These are phyloP conservation scores for Thermothelomyces thermophilus DNA, from an alignment of 2,329 filamentous ascomycete genomes.

Conservation along the genomic window DNA sequence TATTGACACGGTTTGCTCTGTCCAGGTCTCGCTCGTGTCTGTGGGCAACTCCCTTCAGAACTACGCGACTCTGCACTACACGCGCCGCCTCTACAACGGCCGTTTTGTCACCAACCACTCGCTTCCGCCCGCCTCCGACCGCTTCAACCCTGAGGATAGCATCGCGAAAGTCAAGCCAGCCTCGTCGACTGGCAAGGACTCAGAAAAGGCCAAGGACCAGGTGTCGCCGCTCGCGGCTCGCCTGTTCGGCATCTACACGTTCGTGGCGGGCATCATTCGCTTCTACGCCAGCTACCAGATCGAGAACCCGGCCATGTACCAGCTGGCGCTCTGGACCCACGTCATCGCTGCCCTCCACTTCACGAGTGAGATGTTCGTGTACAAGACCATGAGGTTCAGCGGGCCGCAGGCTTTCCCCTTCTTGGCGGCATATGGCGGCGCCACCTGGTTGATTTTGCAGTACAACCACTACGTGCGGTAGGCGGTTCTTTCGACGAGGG, in stretches of 20 bases:
- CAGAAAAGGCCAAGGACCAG: conserved; percentile 46
- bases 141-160: conserved; percentile 46
- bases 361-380: conserved; percentile 71
- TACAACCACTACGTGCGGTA: conserved; percentile 61
- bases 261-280: conserved; percentile 68
- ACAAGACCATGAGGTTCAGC: conserved; percentile 64
- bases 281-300: conserved; percentile 82
- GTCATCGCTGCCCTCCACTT: conserved; percentile 72
- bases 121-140: conserved; percentile 35
- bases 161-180: conserved; percentile 45
- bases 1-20: not conserved
- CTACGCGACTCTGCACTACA: conserved; percentile 73
- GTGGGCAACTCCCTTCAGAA: conserved; percentile 80
- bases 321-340: conserved; percentile 77
- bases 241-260: conserved; percentile 83
- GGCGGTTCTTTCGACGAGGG: conserved; percentile 2
- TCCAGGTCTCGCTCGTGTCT: conserved; percentile 73
- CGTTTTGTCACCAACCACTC: conserved; percentile 47
- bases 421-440: conserved; percentile 36
- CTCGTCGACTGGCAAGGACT: conserved; percentile 38
- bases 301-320: conserved; percentile 63
- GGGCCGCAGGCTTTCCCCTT: conserved; percentile 51
- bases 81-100: conserved; percentile 78
- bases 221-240: conserved; percentile 70
- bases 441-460: conserved; percentile 60